Base-by-base conservation (phyloP, 495 filamentous ascomycete genomes). In the Hypomontagnella monticulosa region DNA sequence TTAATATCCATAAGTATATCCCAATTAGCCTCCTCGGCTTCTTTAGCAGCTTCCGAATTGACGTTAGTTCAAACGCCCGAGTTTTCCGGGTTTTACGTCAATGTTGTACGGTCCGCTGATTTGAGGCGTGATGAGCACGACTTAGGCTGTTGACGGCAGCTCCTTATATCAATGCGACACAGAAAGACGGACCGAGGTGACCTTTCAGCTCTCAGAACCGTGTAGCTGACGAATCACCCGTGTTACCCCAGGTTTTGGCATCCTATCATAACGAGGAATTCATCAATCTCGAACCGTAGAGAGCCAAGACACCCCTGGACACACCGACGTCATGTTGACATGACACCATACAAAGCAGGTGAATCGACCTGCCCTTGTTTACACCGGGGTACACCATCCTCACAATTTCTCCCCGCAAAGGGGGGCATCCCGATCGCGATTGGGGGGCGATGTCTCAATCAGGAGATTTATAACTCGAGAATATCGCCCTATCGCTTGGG, bases 91-190 rank as follows among this genome's bases (percentile, higher is more conserved):
- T 18, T 33, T 40, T 49, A 49, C 55, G 43, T 58, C 55, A 58
- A 58, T 34, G 19, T 46, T 27, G 23, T 27, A 27, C 23, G 23
- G 23, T 3, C 23, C 32, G 16, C 15, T 30, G 36, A 38, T 44
- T 52, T 46, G 10, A 34, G 15, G 15, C 12, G 33, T 38, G 51
- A 66, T 57, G 38, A n/a, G 49, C 63, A 36, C 4, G 36, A 8
- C 42, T 48, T 42, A 51, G 36, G 43, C 63, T 55, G 5, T 61
- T 55, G 57, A 61, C 16, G 50, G 56, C 44, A 66, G 50, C 40
- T 66, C 33, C 15, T 53, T 55, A 49, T 32, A 40, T 37, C 18
- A 16, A 66, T 66, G 49, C 27, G 53, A 66, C 49, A 14, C 37
- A 9, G n/a, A 7, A 47, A 42, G 41, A 20, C 48, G 34, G 48